A percentile compares a stretch with the other conserved stretches of the same genome.
Conservation (phyloP, 2,329 filamentous ascomycete genomes). For the Xenosphaeropsis pyriputrescens region DNA sequence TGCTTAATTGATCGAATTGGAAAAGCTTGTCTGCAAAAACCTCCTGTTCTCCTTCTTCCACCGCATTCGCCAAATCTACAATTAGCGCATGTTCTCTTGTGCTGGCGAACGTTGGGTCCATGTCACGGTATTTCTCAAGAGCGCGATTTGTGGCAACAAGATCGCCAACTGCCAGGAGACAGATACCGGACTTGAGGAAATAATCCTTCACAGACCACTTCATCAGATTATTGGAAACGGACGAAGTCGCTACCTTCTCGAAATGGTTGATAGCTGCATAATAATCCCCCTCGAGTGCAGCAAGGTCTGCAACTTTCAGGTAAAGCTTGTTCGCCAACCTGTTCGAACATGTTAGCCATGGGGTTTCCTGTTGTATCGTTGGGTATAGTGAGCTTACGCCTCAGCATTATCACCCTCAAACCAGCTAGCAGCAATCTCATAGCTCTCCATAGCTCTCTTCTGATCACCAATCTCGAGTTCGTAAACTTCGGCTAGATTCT, state of each 20-base stretch:
- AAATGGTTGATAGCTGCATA: constrained; percentile 69
- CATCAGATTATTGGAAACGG: constrained; percentile 83
- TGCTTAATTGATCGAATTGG: constrained; percentile 83
- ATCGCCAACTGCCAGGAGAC: constrained; percentile 63
- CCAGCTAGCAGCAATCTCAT: constrained; percentile 77
- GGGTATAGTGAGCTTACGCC: constrained; percentile 37
- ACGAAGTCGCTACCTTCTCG: constrained; percentile 67
- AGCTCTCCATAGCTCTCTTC: constrained; percentile 66
- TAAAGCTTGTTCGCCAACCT: constrained; percentile 87
- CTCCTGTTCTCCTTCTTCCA: constrained; percentile 69
- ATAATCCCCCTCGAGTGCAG: constrained; percentile 72
- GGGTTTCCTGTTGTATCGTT: constrained; percentile 1
- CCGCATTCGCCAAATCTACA: constrained; percentile 56
- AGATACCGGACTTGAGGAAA: constrained; percentile 86
- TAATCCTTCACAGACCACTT: constrained; percentile 93
- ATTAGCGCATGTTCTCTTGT: constrained; percentile 75
- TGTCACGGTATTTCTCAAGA: constrained; percentile 67
- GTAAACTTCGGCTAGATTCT: constrained; percentile 74
- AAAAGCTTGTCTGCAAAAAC: constrained; percentile 75
- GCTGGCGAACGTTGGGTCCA: constrained; percentile 61
- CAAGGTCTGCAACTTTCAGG: constrained; percentile 81
- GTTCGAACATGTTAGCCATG: constrained; percentile 2
- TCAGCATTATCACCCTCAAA: constrained; percentile 77
- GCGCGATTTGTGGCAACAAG: constrained; percentile 66
- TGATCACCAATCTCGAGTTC: constrained; percentile 69